Percentiles rank a stretch among this genome's conserved stretches.
Conservation (phyloP, 2,329 filamentous ascomycete genomes). For the Magnaporthiopsis poae region DNA sequence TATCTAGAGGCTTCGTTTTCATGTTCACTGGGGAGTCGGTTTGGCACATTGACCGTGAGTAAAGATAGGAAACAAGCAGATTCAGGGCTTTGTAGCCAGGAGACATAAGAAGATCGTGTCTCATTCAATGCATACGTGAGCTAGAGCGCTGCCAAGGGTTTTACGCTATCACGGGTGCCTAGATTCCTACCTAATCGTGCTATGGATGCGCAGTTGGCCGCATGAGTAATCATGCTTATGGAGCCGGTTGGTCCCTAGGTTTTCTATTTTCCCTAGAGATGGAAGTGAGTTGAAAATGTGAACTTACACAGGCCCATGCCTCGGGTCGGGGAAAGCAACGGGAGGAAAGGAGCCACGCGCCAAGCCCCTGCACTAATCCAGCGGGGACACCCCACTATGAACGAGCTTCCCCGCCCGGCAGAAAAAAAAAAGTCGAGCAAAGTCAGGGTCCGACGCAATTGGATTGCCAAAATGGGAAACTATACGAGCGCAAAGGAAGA, state of each 20-base stretch:
- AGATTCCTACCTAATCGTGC: too few species aligned
- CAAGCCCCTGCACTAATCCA: not conserved
- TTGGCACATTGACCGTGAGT: not conserved
- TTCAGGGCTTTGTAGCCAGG: too few species aligned
- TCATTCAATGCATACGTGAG: too few species aligned
- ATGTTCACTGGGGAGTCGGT: not conserved
- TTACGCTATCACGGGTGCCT: too few species aligned
- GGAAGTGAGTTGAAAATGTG: not conserved
- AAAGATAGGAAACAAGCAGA: not conserved
- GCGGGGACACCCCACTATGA: not conserved
- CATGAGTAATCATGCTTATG: not conserved
- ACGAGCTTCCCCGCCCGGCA: constrained; percentile 1
- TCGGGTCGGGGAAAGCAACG: not conserved
- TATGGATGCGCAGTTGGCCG: not conserved
- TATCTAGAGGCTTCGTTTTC: not conserved
- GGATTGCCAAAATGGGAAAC: not conserved
- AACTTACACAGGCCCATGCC: too few species aligned
- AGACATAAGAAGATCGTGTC: too few species aligned
- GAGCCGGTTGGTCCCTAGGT: not conserved
- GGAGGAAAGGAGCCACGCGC: not conserved
- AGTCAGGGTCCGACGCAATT: not conserved
- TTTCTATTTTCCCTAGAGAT: too few species aligned
- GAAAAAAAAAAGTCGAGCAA: constrained; percentile 5
- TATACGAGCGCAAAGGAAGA: not conserved
- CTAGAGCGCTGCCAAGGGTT: too few species aligned